phyloP scores from a whole-genome alignment of 306 rosid species.

The Gillenia trifoliata region DNA sequence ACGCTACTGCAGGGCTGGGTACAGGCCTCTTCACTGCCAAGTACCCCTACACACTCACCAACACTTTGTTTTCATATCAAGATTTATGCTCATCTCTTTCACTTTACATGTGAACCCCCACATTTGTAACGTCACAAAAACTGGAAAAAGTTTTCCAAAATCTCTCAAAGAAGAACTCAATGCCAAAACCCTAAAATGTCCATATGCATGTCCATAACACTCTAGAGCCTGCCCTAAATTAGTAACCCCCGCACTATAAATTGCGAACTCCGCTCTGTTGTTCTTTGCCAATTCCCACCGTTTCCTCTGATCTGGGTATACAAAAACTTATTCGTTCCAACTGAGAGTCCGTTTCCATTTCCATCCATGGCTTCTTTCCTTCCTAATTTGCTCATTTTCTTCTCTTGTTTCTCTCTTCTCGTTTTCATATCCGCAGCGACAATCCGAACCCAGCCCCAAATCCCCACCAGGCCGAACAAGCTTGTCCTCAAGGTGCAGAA shows the following conservation, averaged over 20 bases:
- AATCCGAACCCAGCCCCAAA: background rate
- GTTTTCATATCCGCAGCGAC: background rate
- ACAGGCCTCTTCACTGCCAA: conserved; percentile 19
- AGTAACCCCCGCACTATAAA: background rate
- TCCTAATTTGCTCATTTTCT: background rate
- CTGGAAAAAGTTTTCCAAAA: background rate
- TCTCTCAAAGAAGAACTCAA: background rate
- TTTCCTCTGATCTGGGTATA: background rate
- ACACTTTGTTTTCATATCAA: conserved; percentile 15
- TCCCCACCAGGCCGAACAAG: conserved; percentile 17
- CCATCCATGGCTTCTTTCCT: conserved; percentile 8
- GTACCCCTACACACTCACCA: conserved; percentile 16
- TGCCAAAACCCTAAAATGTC: conserved; percentile 11
- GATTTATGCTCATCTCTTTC: background rate
- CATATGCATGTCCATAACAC: background rate
- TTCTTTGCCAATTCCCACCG: background rate
- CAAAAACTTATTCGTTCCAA: background rate
- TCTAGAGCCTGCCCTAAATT: background rate
- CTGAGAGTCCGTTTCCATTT: background rate
- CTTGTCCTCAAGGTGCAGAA: conserved; percentile 29
- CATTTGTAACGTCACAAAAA: background rate
- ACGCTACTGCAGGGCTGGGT: background rate
- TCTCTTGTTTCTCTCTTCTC: background rate
- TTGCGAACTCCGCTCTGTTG: background rate
- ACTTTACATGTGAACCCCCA: background rate